phyloP scores from a whole-genome alignment of 2,329 filamentous ascomycete species.

The Aspergillus sp. region DNA sequence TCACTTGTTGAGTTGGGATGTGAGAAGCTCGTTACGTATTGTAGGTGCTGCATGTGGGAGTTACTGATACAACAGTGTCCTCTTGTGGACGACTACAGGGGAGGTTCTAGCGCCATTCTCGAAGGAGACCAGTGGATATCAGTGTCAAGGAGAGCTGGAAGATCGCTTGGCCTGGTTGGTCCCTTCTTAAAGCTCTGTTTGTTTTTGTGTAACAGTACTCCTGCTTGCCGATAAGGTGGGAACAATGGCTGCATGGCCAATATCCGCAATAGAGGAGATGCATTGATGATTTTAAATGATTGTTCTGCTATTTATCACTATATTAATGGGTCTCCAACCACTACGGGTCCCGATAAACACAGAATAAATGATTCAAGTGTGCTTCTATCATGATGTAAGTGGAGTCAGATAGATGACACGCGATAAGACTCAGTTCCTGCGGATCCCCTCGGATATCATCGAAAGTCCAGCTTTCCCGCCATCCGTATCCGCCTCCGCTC shows the following conservation, averaged over 20 bases:
- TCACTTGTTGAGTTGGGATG: too few species aligned
- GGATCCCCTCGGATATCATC: neutral
- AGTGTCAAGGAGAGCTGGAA: neutral
- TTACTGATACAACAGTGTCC: too few species aligned
- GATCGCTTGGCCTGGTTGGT: neutral
- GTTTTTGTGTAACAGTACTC: neutral
- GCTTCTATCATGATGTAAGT: neutral
- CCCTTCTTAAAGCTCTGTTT: neutral
- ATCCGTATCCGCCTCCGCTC: constrained; percentile 20
- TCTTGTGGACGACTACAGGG: neutral
- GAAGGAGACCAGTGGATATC: neutral
- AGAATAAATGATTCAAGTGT: neutral
- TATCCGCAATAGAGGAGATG: too few species aligned
- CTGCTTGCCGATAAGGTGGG: neutral
- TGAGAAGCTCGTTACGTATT: too few species aligned
- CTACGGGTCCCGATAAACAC: neutral
- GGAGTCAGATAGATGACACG: neutral
- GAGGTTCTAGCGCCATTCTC: neutral
- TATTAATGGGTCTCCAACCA: too few species aligned
- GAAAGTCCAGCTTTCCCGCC: neutral
- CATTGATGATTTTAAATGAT: too few species aligned
- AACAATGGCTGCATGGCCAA: neutral
- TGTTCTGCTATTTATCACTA: too few species aligned
- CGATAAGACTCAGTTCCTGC: neutral
- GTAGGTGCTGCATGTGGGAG: too few species aligned